Evolutionary conservation across 495 filamentous ascomycete species (phyloP), one percentile per base, ranked within the genome.

Genomic region (Staphylotrichum tortipilum): DNA sequence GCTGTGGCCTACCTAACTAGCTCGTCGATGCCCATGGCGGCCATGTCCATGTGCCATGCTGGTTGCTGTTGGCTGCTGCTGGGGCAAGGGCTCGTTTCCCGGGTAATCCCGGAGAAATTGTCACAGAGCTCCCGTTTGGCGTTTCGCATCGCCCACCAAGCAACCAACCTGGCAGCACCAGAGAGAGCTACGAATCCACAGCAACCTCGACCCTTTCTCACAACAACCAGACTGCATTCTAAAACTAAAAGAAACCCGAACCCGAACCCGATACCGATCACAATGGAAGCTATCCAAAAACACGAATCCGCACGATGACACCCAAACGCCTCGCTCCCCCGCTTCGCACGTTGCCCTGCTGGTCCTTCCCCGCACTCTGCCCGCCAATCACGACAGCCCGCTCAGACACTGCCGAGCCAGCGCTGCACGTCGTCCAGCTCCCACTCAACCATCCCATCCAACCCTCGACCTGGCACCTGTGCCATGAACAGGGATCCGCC

Each of bases 21-120:
- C n/a, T n/a, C n/a, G n/a, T n/a, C n/a, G n/a, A n/a, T n/a, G n/a
- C n/a, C n/a, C n/a, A n/a, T n/a, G n/a, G n/a, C n/a, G n/a, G n/a
- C n/a, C n/a, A n/a, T 29, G 23, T 24, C n/a, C 39, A 42, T 42
- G 8, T 18, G 14, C 39, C 10, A 28, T 29, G n/a, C 39, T 24
- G 14, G 3, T 22, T 28, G 23, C 23, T n/a, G 15, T 18, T 17
- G 6, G 17, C 28, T 24, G 29, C 0, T 33, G 15, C 47, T 50
- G 30, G 29, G 17, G 19, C n/a, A 12, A 8, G 26, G 18, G 3
- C 36, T 50, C 26, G 45, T 53, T 50, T 3, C 46, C 55, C 55
- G 55, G 55, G 55, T 57, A 57, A 57, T 57, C 49, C 49, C 55
- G 55, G 55, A 57, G 45, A 49, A 53, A 47, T 33, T n/a, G 28